These are phyloP conservation scores for Pichia paraexigua DNA, from an alignment of 805 yeast species.

Conservation along the genomic window DNA sequence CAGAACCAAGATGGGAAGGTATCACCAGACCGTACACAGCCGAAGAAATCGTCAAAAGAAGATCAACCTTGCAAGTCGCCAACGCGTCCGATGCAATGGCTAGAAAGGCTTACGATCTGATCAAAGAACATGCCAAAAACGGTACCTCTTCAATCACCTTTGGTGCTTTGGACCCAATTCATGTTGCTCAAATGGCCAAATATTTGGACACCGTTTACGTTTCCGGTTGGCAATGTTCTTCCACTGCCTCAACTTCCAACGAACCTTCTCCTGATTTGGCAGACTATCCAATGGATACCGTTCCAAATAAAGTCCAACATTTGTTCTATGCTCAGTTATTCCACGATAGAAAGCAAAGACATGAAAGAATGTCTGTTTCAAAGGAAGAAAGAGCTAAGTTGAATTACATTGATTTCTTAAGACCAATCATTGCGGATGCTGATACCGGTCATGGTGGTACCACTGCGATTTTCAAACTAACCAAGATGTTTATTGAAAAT, in stretches of 20 bases:
- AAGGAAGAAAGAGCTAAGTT: conserved; percentile 60
- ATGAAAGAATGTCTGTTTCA: conserved; percentile 61
- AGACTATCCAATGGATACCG: conserved; percentile 97
- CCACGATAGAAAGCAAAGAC: conserved; percentile 95
- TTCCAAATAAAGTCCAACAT: conserved; percentile 96
- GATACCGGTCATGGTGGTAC: conserved; percentile 99
- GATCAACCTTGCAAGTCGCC: conserved; percentile 67
- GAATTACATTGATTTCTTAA: conserved; percentile 74
- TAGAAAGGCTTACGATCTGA: conserved; percentile 64
- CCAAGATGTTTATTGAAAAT: conserved; percentile 92
- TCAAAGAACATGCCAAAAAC: conserved; percentile 63
- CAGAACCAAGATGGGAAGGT: conserved; percentile 82
- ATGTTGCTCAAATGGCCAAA: conserved; percentile 94
- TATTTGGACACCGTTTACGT: conserved; percentile 88
- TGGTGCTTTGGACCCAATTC: conserved; percentile 95
- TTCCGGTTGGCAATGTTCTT: conserved; percentile 98
- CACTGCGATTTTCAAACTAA: conserved; percentile 90
- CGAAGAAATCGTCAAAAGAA: conserved; percentile 81
- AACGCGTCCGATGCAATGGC: conserved; percentile 78
- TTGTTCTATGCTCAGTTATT: conserved; percentile 93
- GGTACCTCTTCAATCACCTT: conserved; percentile 81
- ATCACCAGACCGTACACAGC: conserved; percentile 85
- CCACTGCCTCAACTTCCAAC: conserved; percentile 94
- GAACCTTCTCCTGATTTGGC: conserved; percentile 99
- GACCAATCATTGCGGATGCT: conserved; percentile 96